Conservation (phyloP, 768 basidiomycete genomes). For the Atractiella rhizophila region DNA sequence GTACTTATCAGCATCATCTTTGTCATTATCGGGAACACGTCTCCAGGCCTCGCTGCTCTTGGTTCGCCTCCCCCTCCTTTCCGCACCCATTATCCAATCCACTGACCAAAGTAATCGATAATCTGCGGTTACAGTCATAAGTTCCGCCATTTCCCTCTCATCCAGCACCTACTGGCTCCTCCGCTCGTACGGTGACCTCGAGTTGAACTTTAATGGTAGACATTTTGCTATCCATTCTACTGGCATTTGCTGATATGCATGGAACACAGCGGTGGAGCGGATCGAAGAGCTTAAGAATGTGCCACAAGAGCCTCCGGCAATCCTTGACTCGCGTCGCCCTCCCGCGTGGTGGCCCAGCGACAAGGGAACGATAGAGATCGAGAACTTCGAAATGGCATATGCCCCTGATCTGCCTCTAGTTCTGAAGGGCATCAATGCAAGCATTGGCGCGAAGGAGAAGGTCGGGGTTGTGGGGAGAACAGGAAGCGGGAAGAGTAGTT, state of each 20-base stretch:
- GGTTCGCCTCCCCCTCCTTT: constrained; percentile 22
- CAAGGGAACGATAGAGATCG: constrained; percentile 21
- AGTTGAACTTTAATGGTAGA: no score
- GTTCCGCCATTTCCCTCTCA: no score
- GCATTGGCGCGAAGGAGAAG: constrained; percentile 22
- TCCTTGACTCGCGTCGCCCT: constrained; percentile 18
- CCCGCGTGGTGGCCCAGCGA: constrained; percentile 24
- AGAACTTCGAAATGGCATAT: constrained; percentile 16
- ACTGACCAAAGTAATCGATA: no score
- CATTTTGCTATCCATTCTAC: constrained; percentile 24
- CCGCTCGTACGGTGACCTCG: no score
- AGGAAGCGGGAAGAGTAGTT: constrained; percentile 28
- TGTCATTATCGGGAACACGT: constrained; percentile 35
- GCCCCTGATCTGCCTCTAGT: constrained; percentile 19
- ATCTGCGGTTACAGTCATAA: no score
- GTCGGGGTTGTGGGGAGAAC: constrained; percentile 34
- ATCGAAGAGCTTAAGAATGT: constrained; percentile 17
- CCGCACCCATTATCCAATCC: no score
- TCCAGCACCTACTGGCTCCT: no score
- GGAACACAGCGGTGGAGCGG: constrained; percentile 35
- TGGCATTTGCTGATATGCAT: constrained; percentile 20
- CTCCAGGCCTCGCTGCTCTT: constrained; percentile 38
- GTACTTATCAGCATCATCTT: constrained; percentile 42
- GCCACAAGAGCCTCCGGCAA: constrained; percentile 18
- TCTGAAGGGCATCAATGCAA: constrained; percentile 20